These are phyloP conservation scores for Chytriomyces confervae DNA, from an alignment of 192 early-diverging fungal species.

Conservation along the genomic window DNA sequence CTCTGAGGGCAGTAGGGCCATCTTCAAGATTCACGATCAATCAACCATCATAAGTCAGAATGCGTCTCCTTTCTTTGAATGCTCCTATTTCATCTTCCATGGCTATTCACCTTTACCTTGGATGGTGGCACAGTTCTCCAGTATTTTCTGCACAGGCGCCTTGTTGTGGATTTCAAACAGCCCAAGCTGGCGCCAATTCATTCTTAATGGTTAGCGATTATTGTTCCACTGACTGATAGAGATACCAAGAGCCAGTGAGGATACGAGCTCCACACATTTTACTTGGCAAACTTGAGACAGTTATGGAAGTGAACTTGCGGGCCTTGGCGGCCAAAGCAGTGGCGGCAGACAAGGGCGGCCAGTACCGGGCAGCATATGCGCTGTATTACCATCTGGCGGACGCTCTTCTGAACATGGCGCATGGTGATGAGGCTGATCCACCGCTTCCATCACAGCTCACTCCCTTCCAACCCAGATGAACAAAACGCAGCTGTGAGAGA, in stretches of 20 bases:
- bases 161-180: too few species aligned
- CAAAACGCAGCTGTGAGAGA: constrained; percentile 1
- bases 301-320: too few species aligned
- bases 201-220: not conserved
- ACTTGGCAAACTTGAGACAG: too few species aligned
- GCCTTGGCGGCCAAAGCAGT: not conserved
- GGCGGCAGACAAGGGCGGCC: not conserved
- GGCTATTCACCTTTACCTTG: too few species aligned
- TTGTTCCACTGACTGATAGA: not conserved
- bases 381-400: constrained; percentile 21
- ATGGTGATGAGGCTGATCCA: not conserved
- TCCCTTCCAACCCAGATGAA: constrained; percentile 7
- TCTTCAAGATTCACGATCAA: too few species aligned
- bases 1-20: too few species aligned
- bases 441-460: not conserved
- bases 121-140: too few species aligned
- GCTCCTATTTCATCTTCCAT: too few species aligned
- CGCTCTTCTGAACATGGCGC: constrained; percentile 16
- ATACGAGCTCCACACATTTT: too few species aligned
- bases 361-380: constrained; percentile 5
- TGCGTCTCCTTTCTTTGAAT: too few species aligned
- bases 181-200: not conserved
- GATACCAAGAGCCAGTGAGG: not conserved
- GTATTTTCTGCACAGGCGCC: too few species aligned
- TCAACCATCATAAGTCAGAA: too few species aligned